Conservation (phyloP, 177 flowering plant genomes). For the Tripterygium wilfordii region DNA sequence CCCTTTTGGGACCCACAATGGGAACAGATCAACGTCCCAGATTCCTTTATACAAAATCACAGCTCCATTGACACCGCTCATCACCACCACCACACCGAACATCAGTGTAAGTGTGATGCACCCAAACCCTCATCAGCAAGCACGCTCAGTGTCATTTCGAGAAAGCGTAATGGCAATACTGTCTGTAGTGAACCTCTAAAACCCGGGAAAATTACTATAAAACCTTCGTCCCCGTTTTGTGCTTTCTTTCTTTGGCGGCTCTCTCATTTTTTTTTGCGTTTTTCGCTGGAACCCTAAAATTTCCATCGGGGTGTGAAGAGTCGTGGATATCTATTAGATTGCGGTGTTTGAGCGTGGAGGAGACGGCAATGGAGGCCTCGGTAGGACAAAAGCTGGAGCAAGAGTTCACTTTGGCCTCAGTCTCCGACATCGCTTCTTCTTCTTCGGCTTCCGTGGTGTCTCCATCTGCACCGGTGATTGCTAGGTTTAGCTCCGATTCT, state of each 20-base stretch:
- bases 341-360: neutral
- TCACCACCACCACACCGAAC: too few species aligned
- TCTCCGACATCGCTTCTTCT: conserved; percentile 33
- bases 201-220: too few species aligned
- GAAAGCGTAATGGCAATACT: too few species aligned
- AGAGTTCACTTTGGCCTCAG: conserved; percentile 49
- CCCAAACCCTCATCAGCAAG: too few species aligned
- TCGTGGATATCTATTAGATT: neutral
- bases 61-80: too few species aligned
- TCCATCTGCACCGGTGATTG: conserved; percentile 31
- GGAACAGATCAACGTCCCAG: too few species aligned
- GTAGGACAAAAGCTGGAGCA: conserved; percentile 26
- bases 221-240: neutral
- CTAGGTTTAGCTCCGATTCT: conserved; percentile 42
- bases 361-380: conserved; percentile 36
- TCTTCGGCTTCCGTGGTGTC: conserved; percentile 25
- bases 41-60: too few species aligned
- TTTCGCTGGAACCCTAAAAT: conserved; percentile 13
- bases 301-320: neutral
- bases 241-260: conserved; percentile 6
- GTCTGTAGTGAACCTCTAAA: too few species aligned
- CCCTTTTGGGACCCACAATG: too few species aligned
- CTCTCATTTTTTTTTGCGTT: neutral
- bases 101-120: too few species aligned
- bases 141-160: too few species aligned